Base-by-base conservation (phyloP, 2,329 filamentous ascomycete genomes). In the Cercospora zeina region DNA sequence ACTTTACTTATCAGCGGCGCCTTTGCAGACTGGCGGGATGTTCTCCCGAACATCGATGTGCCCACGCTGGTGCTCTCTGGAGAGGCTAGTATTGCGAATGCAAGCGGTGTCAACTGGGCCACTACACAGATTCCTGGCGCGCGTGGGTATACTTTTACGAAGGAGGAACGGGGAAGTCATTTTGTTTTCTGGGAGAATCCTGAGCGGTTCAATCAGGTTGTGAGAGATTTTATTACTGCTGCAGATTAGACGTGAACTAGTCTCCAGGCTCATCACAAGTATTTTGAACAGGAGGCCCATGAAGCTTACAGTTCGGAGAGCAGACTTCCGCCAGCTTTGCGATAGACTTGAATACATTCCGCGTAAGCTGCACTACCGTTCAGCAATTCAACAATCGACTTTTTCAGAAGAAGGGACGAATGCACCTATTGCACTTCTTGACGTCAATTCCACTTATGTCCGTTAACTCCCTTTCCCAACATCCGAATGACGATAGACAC, bases 381-480 rank as follows among this genome's bases (percentile, higher is more conserved):
- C 24, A 33, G 47, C 24, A 51, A 51, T 51, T 51, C 24, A 27
- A 19, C 24, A n/a, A 51, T 31, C 30, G 47, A 33, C 47, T 51
- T 51, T n/a, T 51, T 3, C 14, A 16, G n/a, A 30, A 31, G 27
- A 19, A 19, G 47, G 47, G 24, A 51, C 24, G 24, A 27, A 31
- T 19, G 24, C 11, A 51, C 4, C 36, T 13, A 8, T 39, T 39
- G 36, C 36, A 16, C 14, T 31, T 4, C 47, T 51, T 51, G 47
- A 51, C 47, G 47, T 51, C 47, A 51, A 51, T 10, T 4, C 2
- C 47, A 27, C 47, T 14, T 51, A 30, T 31, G 16, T 51, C 47
- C 47, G 24, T 51, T 51, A 51, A 51, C 47, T 51, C 47, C 47
- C 30, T n/a, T 42, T 4, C 9, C 39, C 14, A n/a, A n/a, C n/a